Evolutionary conservation across 2,329 filamentous ascomycete species (phyloP).

Genomic region (Tricladium varicosporioides): DNA sequence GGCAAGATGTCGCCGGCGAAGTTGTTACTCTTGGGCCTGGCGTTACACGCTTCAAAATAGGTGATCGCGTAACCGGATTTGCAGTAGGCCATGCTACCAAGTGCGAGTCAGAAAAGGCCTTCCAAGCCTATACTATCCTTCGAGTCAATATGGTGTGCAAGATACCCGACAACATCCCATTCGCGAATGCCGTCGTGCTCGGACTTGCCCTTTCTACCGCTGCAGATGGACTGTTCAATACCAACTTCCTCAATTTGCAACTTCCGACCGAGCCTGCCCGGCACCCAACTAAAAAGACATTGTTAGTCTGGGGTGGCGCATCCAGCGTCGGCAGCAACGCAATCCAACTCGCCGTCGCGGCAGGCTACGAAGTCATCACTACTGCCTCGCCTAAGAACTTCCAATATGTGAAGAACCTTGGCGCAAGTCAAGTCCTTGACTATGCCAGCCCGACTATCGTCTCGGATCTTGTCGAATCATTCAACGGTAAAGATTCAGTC

Average conservation of each 20-base stretch:
- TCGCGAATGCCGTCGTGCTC: conserved; percentile 30
- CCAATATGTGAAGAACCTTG: conserved; percentile 37
- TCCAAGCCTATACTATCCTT: conserved; percentile 30
- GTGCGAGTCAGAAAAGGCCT: conserved; percentile 33
- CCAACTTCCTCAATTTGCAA: conserved; percentile 11
- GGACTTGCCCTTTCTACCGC: conserved; percentile 34
- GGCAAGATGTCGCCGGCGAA: conserved; percentile 19
- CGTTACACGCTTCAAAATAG: conserved; percentile 22
- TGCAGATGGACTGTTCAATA: conserved; percentile 16
- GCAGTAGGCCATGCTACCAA: conserved; percentile 28
- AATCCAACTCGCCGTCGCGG: conserved; percentile 42
- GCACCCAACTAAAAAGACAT: conserved; percentile 3
- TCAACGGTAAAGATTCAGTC: conserved; percentile 27
- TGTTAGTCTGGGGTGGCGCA: conserved; percentile 36
- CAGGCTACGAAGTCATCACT: conserved; percentile 41
- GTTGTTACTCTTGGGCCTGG: conserved; percentile 14
- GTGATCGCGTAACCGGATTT: conserved; percentile 44
- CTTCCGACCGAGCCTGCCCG: neutral
- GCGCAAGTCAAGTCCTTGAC: conserved; percentile 42
- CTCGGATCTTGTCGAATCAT: conserved; percentile 11
- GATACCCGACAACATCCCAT: conserved; percentile 29
- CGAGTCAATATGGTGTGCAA: conserved; percentile 15
- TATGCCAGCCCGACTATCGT: conserved; percentile 27
- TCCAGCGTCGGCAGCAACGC: conserved; percentile 30
- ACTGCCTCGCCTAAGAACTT: conserved; percentile 35